These are phyloP conservation scores for Asterochloris sp. DNA, from an alignment of 139 green algal genomes.

Conservation along the genomic window DNA sequence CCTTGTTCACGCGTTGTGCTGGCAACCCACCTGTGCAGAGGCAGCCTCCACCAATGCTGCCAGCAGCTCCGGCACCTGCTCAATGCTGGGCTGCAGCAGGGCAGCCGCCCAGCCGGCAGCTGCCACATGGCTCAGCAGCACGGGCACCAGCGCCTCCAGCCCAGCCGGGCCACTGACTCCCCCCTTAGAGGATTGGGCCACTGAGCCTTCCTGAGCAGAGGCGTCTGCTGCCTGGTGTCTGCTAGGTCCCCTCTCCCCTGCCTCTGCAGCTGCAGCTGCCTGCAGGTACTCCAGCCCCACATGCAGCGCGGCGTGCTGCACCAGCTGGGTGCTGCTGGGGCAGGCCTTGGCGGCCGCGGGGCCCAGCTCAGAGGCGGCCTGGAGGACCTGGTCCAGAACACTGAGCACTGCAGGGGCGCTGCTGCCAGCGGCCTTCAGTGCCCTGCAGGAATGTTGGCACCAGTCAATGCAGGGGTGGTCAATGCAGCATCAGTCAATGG, in stretches of 20 bases:
- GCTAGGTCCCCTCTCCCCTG: too few relatives aligned
- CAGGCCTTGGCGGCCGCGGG: neutral
- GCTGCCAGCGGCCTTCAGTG: neutral
- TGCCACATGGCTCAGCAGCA: conserved; percentile 7
- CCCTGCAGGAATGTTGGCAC: conserved; percentile 8
- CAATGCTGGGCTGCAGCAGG: neutral
- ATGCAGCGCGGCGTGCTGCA: neutral
- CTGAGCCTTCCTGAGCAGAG: too few relatives aligned
- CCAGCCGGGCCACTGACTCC: neutral
- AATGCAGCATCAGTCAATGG: neutral
- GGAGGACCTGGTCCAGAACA: conserved; percentile 4
- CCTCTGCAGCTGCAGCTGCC: neutral
- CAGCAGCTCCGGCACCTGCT: conserved; percentile 11
- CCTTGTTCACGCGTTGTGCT: neutral
- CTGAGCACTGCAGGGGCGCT: neutral
- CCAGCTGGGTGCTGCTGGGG: neutral
- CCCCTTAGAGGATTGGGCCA: too few relatives aligned
- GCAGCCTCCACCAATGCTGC: neutral
- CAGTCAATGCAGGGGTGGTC: neutral
- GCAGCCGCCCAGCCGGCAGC: conserved; percentile 8
- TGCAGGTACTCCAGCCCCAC: neutral
- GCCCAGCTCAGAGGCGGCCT: neutral
- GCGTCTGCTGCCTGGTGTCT: too few relatives aligned
- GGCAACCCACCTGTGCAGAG: neutral
- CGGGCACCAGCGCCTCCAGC: neutral